A percentile compares a stretch with the other conserved stretches of the same genome.
Evolutionary conservation across 192 early-diverging fungal genomes (phyloP).

Genomic region (Backusella macrospora): DNA sequence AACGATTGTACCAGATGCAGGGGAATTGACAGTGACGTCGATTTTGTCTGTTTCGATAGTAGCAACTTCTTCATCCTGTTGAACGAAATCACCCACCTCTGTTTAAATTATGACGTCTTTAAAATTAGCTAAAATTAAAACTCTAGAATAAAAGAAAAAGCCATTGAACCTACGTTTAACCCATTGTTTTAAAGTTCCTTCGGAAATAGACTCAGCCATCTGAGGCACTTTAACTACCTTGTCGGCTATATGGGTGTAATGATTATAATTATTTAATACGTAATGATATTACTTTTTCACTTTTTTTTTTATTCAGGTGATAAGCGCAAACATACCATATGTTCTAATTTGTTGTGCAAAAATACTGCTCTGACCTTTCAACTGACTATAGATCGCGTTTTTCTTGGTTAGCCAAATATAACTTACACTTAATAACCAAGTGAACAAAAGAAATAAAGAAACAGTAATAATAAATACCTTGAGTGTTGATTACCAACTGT

Average conservation of each 20-base stretch:
- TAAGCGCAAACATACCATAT: conserved; percentile 19
- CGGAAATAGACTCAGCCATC: conserved; percentile 98
- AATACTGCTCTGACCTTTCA: background rate
- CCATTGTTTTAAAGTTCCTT: conserved; percentile 96
- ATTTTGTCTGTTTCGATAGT: conserved; percentile 99
- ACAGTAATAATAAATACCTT: conserved; percentile 18
- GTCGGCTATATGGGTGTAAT: conserved; percentile 53
- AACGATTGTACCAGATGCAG: conserved; percentile 83
- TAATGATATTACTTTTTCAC: background rate
- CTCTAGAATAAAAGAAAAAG: background rate
- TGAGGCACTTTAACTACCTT: conserved; percentile 93
- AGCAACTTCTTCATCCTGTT: conserved; percentile 92
- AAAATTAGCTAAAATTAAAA: background rate
- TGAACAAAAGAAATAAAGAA: background rate
- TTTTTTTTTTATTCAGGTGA: background rate
- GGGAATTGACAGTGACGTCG: conserved; percentile 96
- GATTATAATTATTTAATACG: background rate
- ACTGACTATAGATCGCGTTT: conserved; percentile 12
- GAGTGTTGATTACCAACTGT: conserved; percentile 25
- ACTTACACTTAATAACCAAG: background rate
- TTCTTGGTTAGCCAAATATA: background rate
- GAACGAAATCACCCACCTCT: conserved; percentile 96
- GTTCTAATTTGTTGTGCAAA: conserved; percentile 24
- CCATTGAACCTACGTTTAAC: conserved; percentile 77
- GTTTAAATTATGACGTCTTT: conserved; percentile 18